These are phyloP conservation scores for Kwoniella europaea DNA, from an alignment of 768 basidiomycete species.

Conservation along the genomic window DNA sequence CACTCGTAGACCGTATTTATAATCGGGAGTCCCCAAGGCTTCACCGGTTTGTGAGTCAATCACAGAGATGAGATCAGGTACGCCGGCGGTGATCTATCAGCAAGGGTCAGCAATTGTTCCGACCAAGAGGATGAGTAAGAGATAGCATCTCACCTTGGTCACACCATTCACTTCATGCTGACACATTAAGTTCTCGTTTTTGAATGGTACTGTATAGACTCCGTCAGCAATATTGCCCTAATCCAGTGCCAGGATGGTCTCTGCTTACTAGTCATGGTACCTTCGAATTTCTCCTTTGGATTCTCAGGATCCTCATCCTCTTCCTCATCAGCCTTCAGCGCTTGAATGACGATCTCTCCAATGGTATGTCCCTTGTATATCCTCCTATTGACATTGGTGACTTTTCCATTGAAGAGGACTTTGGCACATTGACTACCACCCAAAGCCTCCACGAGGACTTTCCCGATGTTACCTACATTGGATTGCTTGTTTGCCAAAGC, in stretches of 20 bases:
- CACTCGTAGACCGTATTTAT: conserved; percentile 67
- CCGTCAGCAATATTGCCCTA: not conserved
- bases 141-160: conserved; percentile 20
- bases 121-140: no score
- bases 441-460: conserved; percentile 60
- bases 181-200: conserved; percentile 44
- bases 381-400: conserved; percentile 63
- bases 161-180: conserved; percentile 30
- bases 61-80: conserved; percentile 71
- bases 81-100: conserved; percentile 59
- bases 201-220: conserved; percentile 37
- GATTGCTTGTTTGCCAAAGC: conserved; percentile 32
- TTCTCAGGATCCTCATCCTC: conserved; percentile 44
- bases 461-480: conserved; percentile 32
- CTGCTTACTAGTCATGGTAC: conserved; percentile 52
- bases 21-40: conserved; percentile 69
- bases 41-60: conserved; percentile 69
- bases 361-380: conserved; percentile 57
- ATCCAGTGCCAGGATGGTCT: not conserved
- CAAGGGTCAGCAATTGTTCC: not conserved
- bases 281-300: conserved; percentile 40
- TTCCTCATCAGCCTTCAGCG: conserved; percentile 35
- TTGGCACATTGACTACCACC: conserved; percentile 39
- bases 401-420: conserved; percentile 68
- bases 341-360: conserved; percentile 49